Conservation (phyloP, 345 rosid genomes). For the Bruguiera parviflora region DNA sequence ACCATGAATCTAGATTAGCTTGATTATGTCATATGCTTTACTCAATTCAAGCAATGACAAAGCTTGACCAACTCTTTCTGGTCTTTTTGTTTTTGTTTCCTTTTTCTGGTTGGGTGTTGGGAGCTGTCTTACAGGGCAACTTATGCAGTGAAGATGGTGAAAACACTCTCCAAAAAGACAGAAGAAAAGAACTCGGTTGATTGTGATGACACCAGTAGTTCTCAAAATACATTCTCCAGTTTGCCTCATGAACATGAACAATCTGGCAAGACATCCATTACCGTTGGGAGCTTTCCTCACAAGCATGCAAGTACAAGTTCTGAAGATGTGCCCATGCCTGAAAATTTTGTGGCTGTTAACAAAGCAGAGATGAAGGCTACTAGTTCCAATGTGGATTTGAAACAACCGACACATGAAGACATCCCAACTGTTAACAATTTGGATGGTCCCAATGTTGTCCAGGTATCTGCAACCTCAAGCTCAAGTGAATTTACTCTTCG, state of each 20-base stretch:
- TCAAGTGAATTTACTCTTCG: conserved; percentile 47
- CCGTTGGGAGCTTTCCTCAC: conserved; percentile 86
- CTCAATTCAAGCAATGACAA: too few relatives aligned
- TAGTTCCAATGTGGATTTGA: conserved; percentile 44
- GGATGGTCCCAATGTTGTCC: conserved; percentile 46
- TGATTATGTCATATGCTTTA: too few relatives aligned
- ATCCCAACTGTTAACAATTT: conserved; percentile 40
- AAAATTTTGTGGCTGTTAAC: conserved; percentile 43
- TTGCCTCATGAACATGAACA: conserved; percentile 81
- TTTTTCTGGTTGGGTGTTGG: neutral
- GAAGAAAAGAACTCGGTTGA: conserved; percentile 85
- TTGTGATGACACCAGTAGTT: conserved; percentile 64
- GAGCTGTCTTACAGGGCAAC: conserved; percentile 55
- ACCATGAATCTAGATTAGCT: neutral
- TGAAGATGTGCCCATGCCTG: conserved; percentile 53
- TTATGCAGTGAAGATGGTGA: conserved; percentile 82
- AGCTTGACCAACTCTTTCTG: too few relatives aligned
- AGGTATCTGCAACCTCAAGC: conserved; percentile 49
- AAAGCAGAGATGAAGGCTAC: conserved; percentile 41
- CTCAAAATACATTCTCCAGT: conserved; percentile 78
- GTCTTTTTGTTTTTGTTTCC: too few relatives aligned
- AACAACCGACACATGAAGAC: conserved; percentile 42
- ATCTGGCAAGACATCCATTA: conserved; percentile 78
- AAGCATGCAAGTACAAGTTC: conserved; percentile 83
- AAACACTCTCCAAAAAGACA: conserved; percentile 60